Conservation (phyloP, 495 filamentous ascomycete genomes). For the Echria macrotheca region DNA sequence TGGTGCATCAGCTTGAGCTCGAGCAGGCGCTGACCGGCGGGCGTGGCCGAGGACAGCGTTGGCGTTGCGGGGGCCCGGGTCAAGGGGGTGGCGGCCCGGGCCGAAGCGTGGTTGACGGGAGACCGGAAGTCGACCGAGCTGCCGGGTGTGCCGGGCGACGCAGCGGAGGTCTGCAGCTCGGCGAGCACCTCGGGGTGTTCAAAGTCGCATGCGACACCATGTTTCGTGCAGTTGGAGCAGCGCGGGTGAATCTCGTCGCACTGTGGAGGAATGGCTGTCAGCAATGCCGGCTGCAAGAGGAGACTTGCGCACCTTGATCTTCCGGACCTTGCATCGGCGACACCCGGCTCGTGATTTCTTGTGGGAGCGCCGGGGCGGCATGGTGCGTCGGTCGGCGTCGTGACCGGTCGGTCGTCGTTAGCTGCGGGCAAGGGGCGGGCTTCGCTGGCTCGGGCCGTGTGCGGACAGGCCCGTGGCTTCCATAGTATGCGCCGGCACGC, state of each 20-base stretch:
- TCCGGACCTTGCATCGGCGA: constrained; percentile 54
- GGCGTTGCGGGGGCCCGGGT: constrained; percentile 34
- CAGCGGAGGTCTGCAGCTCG: constrained; percentile 23
- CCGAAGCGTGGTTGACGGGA: constrained; percentile 18
- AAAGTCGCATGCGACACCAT: constrained; percentile 60
- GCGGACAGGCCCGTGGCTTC: constrained; percentile 16
- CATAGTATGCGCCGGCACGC: constrained; percentile 12
- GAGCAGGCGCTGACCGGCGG: constrained; percentile 39
- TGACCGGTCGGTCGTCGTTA: too few relatives aligned
- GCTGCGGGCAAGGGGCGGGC: too few relatives aligned
- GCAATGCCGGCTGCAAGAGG: background rate
- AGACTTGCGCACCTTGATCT: constrained; percentile 57
- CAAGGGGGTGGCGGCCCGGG: constrained; percentile 23
- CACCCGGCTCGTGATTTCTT: constrained; percentile 60
- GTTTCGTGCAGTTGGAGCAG: constrained; percentile 59
- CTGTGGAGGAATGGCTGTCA: constrained; percentile 26
- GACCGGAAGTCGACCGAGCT: constrained; percentile 27
- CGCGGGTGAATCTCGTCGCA: constrained; percentile 59
- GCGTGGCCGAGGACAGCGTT: constrained; percentile 29
- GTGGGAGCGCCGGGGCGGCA: constrained; percentile 56
- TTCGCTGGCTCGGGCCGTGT: constrained; percentile 17
- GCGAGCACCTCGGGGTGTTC: constrained; percentile 40
- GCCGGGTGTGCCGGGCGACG: constrained; percentile 25
- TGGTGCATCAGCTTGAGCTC: constrained; percentile 52
- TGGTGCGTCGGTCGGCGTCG: constrained; percentile 19